Conservation (phyloP, 345 rosid genomes). For the Gossypium stocksii region DNA sequence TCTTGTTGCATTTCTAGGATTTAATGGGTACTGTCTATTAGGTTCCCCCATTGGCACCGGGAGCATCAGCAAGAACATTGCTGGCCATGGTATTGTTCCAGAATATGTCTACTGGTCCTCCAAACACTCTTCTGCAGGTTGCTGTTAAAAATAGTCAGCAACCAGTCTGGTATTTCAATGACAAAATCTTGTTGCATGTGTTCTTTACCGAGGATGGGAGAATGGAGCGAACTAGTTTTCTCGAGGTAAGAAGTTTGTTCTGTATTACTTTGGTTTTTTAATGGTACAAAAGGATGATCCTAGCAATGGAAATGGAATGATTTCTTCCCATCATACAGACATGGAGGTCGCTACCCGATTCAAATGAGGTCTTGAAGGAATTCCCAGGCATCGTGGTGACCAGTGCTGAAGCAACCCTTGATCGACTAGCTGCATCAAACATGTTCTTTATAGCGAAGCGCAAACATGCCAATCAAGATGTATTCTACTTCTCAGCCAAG, state of each 20-base stretch:
- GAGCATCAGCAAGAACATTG: slow-evolving; percentile 59
- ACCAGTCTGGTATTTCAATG: slow-evolving; percentile 90
- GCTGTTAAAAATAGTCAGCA: slow-evolving; percentile 96
- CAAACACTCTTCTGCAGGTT: slow-evolving; percentile 88
- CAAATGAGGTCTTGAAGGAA: slow-evolving; percentile 80
- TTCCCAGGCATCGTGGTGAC: slow-evolving; percentile 61
- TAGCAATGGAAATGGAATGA: slow-evolving; percentile 3
- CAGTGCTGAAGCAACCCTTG: slow-evolving; percentile 62
- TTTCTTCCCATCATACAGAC: slow-evolving; percentile 42
- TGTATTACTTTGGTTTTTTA: background rate
- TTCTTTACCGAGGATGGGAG: slow-evolving; percentile 85
- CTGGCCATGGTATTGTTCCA: slow-evolving; percentile 95
- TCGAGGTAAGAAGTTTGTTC: slow-evolving; percentile 61
- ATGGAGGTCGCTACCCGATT: slow-evolving; percentile 96
- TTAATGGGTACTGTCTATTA: slow-evolving; percentile 24
- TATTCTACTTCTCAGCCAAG: slow-evolving; percentile 84
- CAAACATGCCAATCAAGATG: slow-evolving; percentile 96
- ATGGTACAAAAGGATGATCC: background rate
- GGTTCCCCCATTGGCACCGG: slow-evolving; percentile 88
- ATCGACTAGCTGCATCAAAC: slow-evolving; percentile 62
- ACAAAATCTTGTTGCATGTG: slow-evolving; percentile 63
- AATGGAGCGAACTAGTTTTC: slow-evolving; percentile 94
- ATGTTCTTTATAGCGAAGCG: slow-evolving; percentile 95
- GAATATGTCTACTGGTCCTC: slow-evolving; percentile 79
- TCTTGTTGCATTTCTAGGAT: background rate